Base-by-base conservation (phyloP, 2,329 filamentous ascomycete species). In the Cryphonectria radicalis region DNA sequence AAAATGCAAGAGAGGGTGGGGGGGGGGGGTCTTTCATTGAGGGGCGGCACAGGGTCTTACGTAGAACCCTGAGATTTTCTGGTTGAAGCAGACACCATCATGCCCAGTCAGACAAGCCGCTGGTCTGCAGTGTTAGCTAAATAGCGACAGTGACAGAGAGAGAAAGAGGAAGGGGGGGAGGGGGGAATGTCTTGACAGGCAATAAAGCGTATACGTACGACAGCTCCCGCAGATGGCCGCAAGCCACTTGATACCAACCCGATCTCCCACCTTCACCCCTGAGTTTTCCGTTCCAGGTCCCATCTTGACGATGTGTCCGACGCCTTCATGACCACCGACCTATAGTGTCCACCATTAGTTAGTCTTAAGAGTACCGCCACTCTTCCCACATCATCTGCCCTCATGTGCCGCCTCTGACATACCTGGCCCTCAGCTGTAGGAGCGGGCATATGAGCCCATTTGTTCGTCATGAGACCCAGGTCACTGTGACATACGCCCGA, bases 211-310 rank as follows among this genome's bases (percentile, higher is more conserved):
- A 4, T 53, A 63, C 67, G 66, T 46, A 73, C 71, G 59, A 79
- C 86, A 87, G 75, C 82, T 82, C 66, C 85, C 85, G 77, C 89
- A 92, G 37, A 86, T 86, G 43, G 80, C 84, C 22, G 86, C 81
- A 71, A 91, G 81, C 89, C 90, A 92, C 79, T 93, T 93, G 77
- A 93, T 87, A 19, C 91, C 91, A 11, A 93, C 91, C 10, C 90
- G 84, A 75, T 92, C 88, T 6, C 90, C 90, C n/a, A 92, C 76
- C 75, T 90, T 90, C 50, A 92, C 81, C 6, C 83, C 84, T 1
- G 86, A 82, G 53, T 76, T 78, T 66, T 90, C 88, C 28, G 87
- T 83, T 10, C 87, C 88, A 0, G 89, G 83, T 0, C 91, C 91
- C 73, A 93, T 82, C 77, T 91, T 90, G 59, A 91, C 89, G 43